phyloP scores from a whole-genome alignment of 495 filamentous ascomycete species.

The Astrocystis sublimbata region DNA sequence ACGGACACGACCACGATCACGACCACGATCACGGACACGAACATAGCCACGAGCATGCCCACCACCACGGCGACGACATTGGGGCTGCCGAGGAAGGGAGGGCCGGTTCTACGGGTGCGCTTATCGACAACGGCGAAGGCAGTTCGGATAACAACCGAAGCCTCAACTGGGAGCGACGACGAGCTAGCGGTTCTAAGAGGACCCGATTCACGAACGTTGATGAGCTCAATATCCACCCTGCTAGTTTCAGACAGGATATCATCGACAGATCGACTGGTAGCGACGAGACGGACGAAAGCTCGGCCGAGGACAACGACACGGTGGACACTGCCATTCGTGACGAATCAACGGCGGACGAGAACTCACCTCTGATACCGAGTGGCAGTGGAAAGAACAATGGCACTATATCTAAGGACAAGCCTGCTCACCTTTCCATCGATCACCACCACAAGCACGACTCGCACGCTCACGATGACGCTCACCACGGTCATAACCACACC shows the following conservation, averaged over 20 bases:
- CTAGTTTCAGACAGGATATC: slow-evolving; percentile 86
- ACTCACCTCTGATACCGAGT: slow-evolving; percentile 42
- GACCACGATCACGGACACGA: slow-evolving; percentile 55
- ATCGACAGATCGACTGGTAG: slow-evolving; percentile 62
- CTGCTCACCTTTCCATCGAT: slow-evolving; percentile 22
- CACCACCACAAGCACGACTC: slow-evolving; percentile 41
- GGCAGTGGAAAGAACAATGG: slow-evolving; percentile 29
- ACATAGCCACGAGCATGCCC: slow-evolving; percentile 39
- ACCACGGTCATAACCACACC: slow-evolving; percentile 75
- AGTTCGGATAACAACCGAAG: slow-evolving; percentile 32
- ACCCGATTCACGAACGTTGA: slow-evolving; percentile 59
- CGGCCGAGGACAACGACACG: slow-evolving; percentile 54
- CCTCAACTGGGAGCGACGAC: slow-evolving; percentile 47
- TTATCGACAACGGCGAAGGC: slow-evolving; percentile 19
- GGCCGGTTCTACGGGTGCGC: slow-evolving; percentile 19
- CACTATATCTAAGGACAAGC: slow-evolving; percentile 20
- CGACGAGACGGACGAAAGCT: slow-evolving; percentile 50
- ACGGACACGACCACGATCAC: slow-evolving; percentile 65
- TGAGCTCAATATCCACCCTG: slow-evolving; percentile 84
- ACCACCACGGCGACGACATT: slow-evolving; percentile 33
- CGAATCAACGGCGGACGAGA: slow-evolving; percentile 48
- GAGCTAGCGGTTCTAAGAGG: slow-evolving; percentile 53
- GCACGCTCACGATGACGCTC: slow-evolving; percentile 53
- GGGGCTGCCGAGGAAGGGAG: slow-evolving; percentile 32
- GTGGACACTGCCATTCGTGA: slow-evolving; percentile 52